These are phyloP conservation scores for Aspergillus neoniger DNA, from an alignment of 2,329 filamentous ascomycete genomes.

Conservation along the genomic window DNA sequence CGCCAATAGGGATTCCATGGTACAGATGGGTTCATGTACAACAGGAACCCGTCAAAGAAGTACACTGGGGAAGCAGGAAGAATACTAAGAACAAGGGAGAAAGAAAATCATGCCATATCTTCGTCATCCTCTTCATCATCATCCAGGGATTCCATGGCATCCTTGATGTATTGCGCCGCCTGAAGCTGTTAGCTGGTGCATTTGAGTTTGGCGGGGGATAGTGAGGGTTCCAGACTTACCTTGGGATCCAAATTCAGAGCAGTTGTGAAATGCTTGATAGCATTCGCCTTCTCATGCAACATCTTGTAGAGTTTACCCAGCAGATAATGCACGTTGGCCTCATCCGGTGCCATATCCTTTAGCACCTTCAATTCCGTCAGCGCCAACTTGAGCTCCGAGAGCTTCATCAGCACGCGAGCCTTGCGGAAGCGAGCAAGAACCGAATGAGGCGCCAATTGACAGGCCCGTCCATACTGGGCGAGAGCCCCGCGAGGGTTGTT, in stretches of 20 bases:
- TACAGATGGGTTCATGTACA: background rate
- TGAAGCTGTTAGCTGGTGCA: slow-evolving; percentile 41
- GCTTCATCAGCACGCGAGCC: slow-evolving; percentile 78
- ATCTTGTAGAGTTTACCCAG: slow-evolving; percentile 69
- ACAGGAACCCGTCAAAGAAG: slow-evolving; percentile 7
- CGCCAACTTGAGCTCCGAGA: slow-evolving; percentile 69
- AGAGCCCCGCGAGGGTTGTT: slow-evolving; percentile 79
- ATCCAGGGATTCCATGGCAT: slow-evolving; percentile 90
- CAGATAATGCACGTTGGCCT: slow-evolving; percentile 93
- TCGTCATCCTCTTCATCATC: slow-evolving; percentile 64
- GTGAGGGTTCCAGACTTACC: slow-evolving; percentile 53
- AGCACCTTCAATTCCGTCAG: slow-evolving; percentile 82
- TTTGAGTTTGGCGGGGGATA: background rate
- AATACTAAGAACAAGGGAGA: slow-evolving; percentile 18
- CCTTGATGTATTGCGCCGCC: slow-evolving; percentile 93
- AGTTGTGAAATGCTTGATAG: slow-evolving; percentile 93
- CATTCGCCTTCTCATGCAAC: slow-evolving; percentile 63
- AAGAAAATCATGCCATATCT: slow-evolving; percentile 45
- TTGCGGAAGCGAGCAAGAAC: slow-evolving; percentile 91
- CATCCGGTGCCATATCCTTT: slow-evolving; percentile 88
- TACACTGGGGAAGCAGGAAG: slow-evolving; percentile 17
- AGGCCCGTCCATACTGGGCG: slow-evolving; percentile 77
- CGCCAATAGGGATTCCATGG: slow-evolving; percentile 13
- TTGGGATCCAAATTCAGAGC: slow-evolving; percentile 95
- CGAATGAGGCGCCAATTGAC: slow-evolving; percentile 76